Conservation (phyloP, 805 yeast species). For the Wickerhamomyces mucosus region DNA sequence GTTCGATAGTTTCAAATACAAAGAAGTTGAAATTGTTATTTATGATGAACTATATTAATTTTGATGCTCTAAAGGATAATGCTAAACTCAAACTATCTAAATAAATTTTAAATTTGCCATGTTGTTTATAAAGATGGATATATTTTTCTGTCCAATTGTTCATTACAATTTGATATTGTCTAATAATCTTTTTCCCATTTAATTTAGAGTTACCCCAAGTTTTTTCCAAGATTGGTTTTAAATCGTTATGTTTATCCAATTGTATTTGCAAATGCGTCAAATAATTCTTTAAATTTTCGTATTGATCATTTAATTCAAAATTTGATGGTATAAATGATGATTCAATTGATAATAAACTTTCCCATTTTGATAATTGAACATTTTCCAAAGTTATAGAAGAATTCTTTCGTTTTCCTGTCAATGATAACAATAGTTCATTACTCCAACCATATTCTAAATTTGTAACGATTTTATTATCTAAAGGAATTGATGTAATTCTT, state of each 20-base stretch:
- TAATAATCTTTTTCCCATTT: conserved; percentile 4
- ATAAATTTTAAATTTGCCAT: conserved; percentile 25
- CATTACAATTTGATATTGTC: conserved; percentile 23
- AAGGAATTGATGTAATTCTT: conserved; percentile 70
- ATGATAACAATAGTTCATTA: conserved; percentile 10
- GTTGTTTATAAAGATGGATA: conserved; percentile 26
- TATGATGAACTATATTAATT: too few species aligned
- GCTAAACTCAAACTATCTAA: conserved; percentile 24
- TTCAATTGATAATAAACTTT: conserved; percentile 18
- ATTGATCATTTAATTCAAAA: conserved; percentile 27
- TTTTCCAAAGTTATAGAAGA: too few species aligned
- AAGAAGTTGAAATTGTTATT: too few species aligned
- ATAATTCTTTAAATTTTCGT: conserved; percentile 28
- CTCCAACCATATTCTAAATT: conserved; percentile 79
- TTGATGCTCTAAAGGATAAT: conserved; percentile 15
- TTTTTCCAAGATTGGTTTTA: conserved; percentile 27
- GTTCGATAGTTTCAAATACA: too few species aligned
- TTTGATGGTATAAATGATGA: conserved; percentile 22
- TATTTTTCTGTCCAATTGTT: conserved; percentile 34
- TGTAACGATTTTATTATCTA: conserved; percentile 62
- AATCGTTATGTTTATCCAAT: conserved; percentile 33
- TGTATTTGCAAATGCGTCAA: conserved; percentile 28
- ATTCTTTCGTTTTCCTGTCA: too few species aligned
- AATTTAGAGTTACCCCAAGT: conserved; percentile 24
- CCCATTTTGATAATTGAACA: conserved; percentile 16